Conservation (phyloP, 2,329 filamentous ascomycete genomes). For the Lasiodiplodia gonubiensis region DNA sequence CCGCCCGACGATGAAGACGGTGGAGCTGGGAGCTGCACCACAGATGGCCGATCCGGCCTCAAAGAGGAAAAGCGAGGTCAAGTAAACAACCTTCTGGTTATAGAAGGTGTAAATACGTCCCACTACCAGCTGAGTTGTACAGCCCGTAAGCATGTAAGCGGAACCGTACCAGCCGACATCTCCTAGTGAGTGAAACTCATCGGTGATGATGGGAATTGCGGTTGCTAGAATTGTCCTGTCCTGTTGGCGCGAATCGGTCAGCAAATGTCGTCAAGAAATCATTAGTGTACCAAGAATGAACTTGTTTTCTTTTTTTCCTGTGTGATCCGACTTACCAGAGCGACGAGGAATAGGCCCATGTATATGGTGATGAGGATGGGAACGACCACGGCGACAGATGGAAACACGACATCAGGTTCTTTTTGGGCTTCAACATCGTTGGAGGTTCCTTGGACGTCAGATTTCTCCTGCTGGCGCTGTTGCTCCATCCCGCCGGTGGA, state of each 20-base stretch:
- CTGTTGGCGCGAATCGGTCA: neutral
- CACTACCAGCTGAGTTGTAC: constrained; percentile 47
- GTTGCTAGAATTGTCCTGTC: constrained; percentile 26
- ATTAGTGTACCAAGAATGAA: neutral
- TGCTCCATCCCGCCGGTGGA: neutral
- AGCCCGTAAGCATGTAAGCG: constrained; percentile 50
- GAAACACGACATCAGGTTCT: neutral
- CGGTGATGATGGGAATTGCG: constrained; percentile 27
- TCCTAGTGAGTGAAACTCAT: constrained; percentile 25
- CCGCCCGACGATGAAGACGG: constrained; percentile 54
- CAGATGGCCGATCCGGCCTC: constrained; percentile 59
- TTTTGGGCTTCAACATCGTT: constrained; percentile 14
- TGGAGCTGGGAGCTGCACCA: constrained; percentile 57
- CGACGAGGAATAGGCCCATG: constrained; percentile 20
- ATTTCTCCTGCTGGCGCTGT: neutral
- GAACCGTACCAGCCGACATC: constrained; percentile 35
- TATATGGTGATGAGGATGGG: constrained; percentile 21
- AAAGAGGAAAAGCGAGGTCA: constrained; percentile 54
- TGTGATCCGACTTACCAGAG: neutral
- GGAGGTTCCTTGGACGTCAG: neutral
- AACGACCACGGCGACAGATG: constrained; percentile 1
- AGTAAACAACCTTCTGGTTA: constrained; percentile 53
- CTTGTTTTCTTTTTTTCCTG: neutral
- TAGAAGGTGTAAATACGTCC: constrained; percentile 55
- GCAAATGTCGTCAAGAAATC: neutral